A percentile compares a stretch with the other conserved stretches of the same genome.
phyloP scores from a whole-genome alignment of 495 filamentous ascomycete genomes.

The Penicillium parvum region DNA sequence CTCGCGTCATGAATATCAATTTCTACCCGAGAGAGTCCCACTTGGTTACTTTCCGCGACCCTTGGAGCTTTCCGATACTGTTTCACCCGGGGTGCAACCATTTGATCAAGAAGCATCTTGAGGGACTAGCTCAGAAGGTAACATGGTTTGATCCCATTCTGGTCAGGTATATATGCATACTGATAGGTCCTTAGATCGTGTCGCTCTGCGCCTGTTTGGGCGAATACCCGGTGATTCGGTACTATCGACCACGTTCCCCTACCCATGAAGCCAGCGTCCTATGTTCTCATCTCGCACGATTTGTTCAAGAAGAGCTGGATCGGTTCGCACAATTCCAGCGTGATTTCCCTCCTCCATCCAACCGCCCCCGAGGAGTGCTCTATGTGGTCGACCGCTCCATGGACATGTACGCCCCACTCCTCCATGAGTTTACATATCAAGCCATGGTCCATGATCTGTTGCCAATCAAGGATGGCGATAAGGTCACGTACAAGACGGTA shows the following conservation, averaged over 20 bases:
- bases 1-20: constrained; percentile 74
- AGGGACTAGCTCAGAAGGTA: constrained; percentile 83
- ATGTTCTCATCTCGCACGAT: constrained; percentile 82
- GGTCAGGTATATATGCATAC: neutral
- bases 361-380: constrained; percentile 76
- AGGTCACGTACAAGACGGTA: constrained; percentile 75
- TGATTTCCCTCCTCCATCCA: constrained; percentile 77
- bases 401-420: constrained; percentile 78
- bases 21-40: constrained; percentile 90
- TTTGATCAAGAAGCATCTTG: constrained; percentile 74
- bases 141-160: constrained; percentile 1
- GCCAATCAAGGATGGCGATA: constrained; percentile 80
- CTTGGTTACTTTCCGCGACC: constrained; percentile 85
- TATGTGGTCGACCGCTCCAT: constrained; percentile 88
- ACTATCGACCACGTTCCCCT: constrained; percentile 70
- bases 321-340: constrained; percentile 74
- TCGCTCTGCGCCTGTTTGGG: constrained; percentile 78
- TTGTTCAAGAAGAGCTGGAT: constrained; percentile 86
- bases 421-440: constrained; percentile 98
- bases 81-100: constrained; percentile 88
- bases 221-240: constrained; percentile 87
- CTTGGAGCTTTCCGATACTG: constrained; percentile 88
- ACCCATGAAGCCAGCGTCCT: constrained; percentile 84
- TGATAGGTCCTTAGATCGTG: constrained; percentile 56
- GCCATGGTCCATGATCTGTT: constrained; percentile 95